A percentile compares a stretch with the other conserved stretches of the same genome.
phyloP scores from a whole-genome alignment of 805 yeast species.

The Starmerella powellii region DNA sequence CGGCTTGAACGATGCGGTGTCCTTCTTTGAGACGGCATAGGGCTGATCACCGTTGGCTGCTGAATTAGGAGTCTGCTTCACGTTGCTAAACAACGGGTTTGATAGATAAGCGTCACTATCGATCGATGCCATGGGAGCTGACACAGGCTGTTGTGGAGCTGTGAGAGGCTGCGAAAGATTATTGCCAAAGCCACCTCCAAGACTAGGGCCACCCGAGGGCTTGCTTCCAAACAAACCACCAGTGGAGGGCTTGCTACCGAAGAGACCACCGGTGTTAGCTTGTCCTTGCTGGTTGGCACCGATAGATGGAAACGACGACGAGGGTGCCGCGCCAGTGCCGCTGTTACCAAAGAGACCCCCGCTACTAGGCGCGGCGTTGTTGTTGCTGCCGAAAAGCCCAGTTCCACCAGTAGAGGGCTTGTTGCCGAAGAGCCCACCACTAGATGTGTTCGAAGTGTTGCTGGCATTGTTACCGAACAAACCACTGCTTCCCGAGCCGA shows the following conservation, averaged over 20 bases:
- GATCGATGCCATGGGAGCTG: conserved; percentile 29
- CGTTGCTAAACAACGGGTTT: conserved; percentile 46
- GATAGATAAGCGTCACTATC: conserved; percentile 67
- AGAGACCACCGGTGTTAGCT: conserved; percentile 24
- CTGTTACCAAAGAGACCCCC: conserved; percentile 35
- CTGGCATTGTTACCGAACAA: conserved; percentile 15
- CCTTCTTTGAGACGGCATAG: conserved; percentile 4
- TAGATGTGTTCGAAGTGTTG: conserved; percentile 6
- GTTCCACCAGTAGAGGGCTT: conserved; percentile 6
- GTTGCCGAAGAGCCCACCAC: conserved; percentile 30
- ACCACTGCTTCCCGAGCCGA: too few species aligned
- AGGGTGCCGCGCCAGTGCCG: neutral
- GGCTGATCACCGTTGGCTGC: conserved; percentile 6
- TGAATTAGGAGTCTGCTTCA: neutral
- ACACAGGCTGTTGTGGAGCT: conserved; percentile 25
- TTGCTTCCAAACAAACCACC: conserved; percentile 25
- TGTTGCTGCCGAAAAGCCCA: conserved; percentile 8
- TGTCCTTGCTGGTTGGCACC: too few species aligned
- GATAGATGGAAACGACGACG: neutral
- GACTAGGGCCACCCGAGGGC: conserved; percentile 17
- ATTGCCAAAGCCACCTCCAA: neutral
- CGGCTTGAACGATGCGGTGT: conserved; percentile 9
- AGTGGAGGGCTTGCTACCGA: conserved; percentile 24
- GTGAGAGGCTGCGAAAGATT: conserved; percentile 3
- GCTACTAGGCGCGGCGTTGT: conserved; percentile 9